Base-by-base conservation (phyloP, 2,329 filamentous ascomycete genomes). In the Pezicula neosporulosa region DNA sequence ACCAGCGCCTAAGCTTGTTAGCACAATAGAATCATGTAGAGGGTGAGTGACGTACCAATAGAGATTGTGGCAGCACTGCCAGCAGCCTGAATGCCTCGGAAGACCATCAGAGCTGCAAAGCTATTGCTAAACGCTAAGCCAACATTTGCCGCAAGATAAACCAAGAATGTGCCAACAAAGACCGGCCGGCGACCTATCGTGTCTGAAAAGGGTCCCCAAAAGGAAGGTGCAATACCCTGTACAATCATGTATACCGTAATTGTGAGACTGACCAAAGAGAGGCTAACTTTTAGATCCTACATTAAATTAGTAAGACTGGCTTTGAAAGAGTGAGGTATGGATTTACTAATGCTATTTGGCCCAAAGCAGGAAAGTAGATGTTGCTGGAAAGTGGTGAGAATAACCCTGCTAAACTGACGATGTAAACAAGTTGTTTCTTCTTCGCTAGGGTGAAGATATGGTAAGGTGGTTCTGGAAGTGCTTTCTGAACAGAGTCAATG, bases 381-480 rank as follows among this genome's bases (percentile, higher is more conserved):
- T 75, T 77, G 30, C 72, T 72, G 3, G 76, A 76, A 12, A 77
- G 56, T 1, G 78, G 77, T 3, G 77, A 79, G 64, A 82, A 80
- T 28, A 81, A 65, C 1, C 73, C 75, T 1, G 76, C 78, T 1
- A 76, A 60, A 2, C 76, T 72, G 21, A 78, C 72, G 47, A 77
- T 75, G 60, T 72, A 68, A 21, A 78, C 71, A 33, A 80, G 71
- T 54, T 72, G 59, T 52, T 72, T 68, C 59, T 77, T 79, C 57
- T 73, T 65, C 13, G 57, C 54, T 6, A 55, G 48, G 2, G 64
- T 65, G 55, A 73, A 74, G 15, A 71, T 57, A 44, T 71, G 67
- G 42, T 70, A 71, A 6, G 59, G 60, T n/a, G 59, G 56, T 16
- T 61, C 53, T 10, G 54, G 45, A 2, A 51, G 44, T n/a, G 42